Evolutionary conservation across 768 basidiomycete species (phyloP).

Genomic region (Cystofilobasidium ferigula): DNA sequence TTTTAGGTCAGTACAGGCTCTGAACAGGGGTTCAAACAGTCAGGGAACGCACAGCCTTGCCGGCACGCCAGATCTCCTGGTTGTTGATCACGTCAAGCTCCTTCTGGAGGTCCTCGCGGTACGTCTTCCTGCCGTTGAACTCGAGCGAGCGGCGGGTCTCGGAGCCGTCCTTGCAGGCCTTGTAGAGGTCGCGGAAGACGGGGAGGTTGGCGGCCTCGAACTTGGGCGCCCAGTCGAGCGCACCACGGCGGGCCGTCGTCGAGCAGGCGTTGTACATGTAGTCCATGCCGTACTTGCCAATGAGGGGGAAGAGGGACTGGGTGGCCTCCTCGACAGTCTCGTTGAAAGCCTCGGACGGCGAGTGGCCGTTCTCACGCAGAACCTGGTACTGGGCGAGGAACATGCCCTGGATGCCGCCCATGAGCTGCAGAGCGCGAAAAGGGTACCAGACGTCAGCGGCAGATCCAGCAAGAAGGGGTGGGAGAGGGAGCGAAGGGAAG

Average conservation of each 20-base stretch:
- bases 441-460: slow-evolving; percentile 7
- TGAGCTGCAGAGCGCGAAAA: slow-evolving; percentile 49
- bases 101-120: slow-evolving; percentile 79
- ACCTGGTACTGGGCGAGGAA: slow-evolving; percentile 99
- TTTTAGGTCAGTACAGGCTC: no score
- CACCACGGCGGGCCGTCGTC: slow-evolving; percentile 95
- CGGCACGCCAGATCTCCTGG: slow-evolving; percentile 46
- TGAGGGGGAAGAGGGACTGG: slow-evolving; percentile 91
- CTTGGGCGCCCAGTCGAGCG: slow-evolving; percentile 92
- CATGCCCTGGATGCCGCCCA: slow-evolving; percentile 97
- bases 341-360: slow-evolving; percentile 97
- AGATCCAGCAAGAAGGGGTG: not conserved
- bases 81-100: slow-evolving; percentile 79
- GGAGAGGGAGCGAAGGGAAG: slow-evolving; percentile 1
- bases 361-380: slow-evolving; percentile 89
- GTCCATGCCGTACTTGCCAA: slow-evolving; percentile 91
- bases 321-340: slow-evolving; percentile 99
- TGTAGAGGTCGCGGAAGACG: slow-evolving; percentile 87
- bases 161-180: slow-evolving; percentile 85
- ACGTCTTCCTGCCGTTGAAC: slow-evolving; percentile 84
- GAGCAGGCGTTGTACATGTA: slow-evolving; percentile 99
- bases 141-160: slow-evolving; percentile 96
- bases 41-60: not conserved
- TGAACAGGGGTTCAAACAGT: no score
- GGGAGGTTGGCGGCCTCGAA: slow-evolving; percentile 67